Percentiles rank a stretch among this genome's conserved stretches.
phyloP scores from a whole-genome alignment of 208 protist species.

The Porcisia deanei region DNA sequence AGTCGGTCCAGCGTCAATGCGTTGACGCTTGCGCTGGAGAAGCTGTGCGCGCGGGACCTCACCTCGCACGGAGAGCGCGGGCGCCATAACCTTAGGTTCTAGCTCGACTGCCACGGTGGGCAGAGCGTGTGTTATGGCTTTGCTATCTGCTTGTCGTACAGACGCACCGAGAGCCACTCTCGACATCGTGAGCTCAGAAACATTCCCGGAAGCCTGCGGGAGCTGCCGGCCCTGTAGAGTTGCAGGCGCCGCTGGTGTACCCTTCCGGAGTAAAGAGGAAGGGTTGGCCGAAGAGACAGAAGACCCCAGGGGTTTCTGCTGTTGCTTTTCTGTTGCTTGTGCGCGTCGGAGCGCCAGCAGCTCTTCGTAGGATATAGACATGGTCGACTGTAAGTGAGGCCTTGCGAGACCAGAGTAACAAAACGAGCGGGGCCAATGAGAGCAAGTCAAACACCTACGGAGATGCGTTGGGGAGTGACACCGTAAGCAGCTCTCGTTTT shows the following conservation, averaged over 20 bases:
- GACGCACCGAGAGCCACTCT: background rate
- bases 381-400: constrained; percentile 20
- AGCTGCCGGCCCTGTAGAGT: background rate
- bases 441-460: too few species aligned
- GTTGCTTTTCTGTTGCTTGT: constrained; percentile 50
- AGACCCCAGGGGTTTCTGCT: background rate
- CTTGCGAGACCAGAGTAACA: constrained; percentile 10
- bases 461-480: background rate
- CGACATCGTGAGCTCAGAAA: too few species aligned
- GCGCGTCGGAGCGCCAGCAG: constrained; percentile 85
- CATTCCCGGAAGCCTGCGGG: background rate
- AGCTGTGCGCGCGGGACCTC: constrained; percentile 84
- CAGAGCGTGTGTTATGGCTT: background rate
- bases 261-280: background rate
- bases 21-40: constrained; percentile 71
- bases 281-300: background rate
- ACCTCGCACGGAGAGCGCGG: constrained; percentile 60
- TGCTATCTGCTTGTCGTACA: background rate
- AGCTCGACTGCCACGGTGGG: background rate
- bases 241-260: background rate
- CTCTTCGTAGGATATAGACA: constrained; percentile 89
- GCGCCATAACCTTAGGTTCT: constrained; percentile 94
- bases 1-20: constrained; percentile 57
- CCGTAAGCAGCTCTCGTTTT: background rate
- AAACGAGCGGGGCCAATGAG: background rate